Conservation (phyloP, 306 rosid species). For the Prosopis cineraria region DNA sequence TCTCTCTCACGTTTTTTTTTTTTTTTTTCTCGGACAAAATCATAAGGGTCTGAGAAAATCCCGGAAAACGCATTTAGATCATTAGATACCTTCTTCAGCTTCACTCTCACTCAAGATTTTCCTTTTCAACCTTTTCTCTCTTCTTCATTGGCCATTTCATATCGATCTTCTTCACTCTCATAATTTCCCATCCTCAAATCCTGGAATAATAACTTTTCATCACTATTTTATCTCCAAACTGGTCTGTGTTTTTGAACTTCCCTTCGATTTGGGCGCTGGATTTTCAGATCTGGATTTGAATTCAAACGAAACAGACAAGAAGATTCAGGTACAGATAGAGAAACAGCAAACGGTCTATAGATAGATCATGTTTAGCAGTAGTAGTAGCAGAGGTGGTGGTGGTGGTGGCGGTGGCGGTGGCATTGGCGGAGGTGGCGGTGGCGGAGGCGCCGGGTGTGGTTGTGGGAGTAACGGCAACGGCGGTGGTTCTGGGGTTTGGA, state of each 20-base stretch:
- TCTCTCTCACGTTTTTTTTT: background rate
- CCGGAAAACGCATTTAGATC: conserved; percentile 29
- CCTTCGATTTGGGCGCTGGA: background rate
- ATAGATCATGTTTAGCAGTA: conserved; percentile 52
- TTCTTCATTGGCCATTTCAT: conserved; percentile 1
- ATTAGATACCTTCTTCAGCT: background rate
- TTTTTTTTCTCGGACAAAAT: conserved; percentile 38
- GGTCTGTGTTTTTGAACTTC: background rate
- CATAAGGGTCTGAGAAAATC: conserved; percentile 49
- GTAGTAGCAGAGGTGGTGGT: background rate
- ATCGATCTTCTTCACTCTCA: conserved; percentile 24
- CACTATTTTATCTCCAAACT: conserved; percentile 3
- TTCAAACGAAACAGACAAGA: background rate
- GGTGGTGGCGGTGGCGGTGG: background rate
- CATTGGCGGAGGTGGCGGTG: background rate
- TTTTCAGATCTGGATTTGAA: background rate
- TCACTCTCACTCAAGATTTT: conserved; percentile 33
- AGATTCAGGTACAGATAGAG: background rate
- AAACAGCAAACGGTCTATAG: no score
- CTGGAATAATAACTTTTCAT: conserved; percentile 6
- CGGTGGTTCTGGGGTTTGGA: background rate
- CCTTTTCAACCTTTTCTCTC: conserved; percentile 2
- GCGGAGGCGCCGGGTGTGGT: background rate
- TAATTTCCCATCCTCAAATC: conserved; percentile 44
- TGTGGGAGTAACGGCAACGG: background rate